Evolutionary conservation across 2,329 filamentous ascomycete species (phyloP), one percentile per base, ranked within the genome.

Genomic region (Chaetomium globosum): DNA sequence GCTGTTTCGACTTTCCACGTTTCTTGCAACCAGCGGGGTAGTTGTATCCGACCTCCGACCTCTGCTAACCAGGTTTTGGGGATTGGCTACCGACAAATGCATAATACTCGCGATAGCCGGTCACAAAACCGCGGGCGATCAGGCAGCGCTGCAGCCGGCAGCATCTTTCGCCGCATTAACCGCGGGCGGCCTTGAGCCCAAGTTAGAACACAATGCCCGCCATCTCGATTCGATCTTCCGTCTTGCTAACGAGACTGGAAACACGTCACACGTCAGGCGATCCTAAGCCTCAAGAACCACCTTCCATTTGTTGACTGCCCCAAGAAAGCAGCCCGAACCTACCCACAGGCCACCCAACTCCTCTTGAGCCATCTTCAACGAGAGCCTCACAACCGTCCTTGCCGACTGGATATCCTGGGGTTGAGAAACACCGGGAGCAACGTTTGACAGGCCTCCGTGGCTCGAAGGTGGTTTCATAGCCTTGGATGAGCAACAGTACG

Each of bases 91-190:
- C n/a, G 30, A 49, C 63, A 16, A 51, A 59, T 55, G 68, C 68
- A 71, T 70, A 52, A 69, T 39, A 13, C 59, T 31, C 61, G 65
- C 63, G 65, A 68, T 66, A 59, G 59, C 58, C 48, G 59, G 64
- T 60, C 39, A 51, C 57, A 36, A 23, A 49, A 16, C 46, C 59
- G 30, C 16, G 23, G 9, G 70, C 64, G 70, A 71, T 70, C 70
- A 71, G 26, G 67, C 70, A 68, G 28, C 56, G 43, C 51, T 63
- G 26, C 64, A 54, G 36, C 63, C 68, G 67, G 70, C 57, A 68
- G 63, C 55, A 48, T 30, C 31, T 28, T 19, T 59, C 51, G 64
- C 67, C 68, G 68, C 64, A 48, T 63, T 39, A 66, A 52, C 9
- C 48, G 46, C 21, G 4, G 19, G 36, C 21, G 6, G 19, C n/a